Evolutionary conservation across 257 asterid species (phyloP).

Genomic region (Parsonsia alboflavescens): DNA sequence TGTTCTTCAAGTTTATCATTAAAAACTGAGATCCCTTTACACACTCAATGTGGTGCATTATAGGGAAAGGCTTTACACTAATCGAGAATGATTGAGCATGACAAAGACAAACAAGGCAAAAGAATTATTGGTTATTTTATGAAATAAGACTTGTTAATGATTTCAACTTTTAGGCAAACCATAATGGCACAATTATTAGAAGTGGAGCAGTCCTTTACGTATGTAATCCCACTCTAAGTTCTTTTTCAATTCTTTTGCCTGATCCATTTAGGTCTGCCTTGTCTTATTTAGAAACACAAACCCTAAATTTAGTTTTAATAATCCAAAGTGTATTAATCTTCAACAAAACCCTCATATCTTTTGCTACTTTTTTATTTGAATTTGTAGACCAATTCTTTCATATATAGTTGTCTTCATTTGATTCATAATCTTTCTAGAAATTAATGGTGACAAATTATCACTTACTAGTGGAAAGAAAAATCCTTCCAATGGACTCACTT

Average conservation of each 20-base stretch:
- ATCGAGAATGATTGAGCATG: background rate
- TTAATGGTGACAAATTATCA: slow-evolving; percentile 10
- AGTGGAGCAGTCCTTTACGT: slow-evolving; percentile 33
- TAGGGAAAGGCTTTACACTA: background rate
- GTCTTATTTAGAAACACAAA: slow-evolving; percentile 36
- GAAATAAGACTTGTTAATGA: slow-evolving; percentile 3
- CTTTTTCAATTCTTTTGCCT: slow-evolving; percentile 32
- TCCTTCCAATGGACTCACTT: slow-evolving; percentile 19
- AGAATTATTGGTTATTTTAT: background rate
- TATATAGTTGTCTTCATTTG: slow-evolving; percentile 18
- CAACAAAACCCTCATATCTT: slow-evolving; percentile 10
- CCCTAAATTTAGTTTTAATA: slow-evolving; percentile 28
- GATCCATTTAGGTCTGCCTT: slow-evolving; percentile 45
- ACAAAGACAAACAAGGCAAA: background rate
- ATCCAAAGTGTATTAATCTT: slow-evolving; percentile 27
- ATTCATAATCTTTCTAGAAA: slow-evolving; percentile 4
- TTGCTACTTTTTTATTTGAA: slow-evolving; percentile 10
- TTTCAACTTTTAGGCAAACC: slow-evolving; percentile 49
- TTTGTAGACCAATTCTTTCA: slow-evolving; percentile 17
- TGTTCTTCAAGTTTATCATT: background rate
- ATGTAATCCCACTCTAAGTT: slow-evolving; percentile 46
- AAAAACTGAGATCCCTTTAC: background rate
- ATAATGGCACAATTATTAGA: slow-evolving; percentile 84
- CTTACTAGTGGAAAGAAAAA: slow-evolving; percentile 33
- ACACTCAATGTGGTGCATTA: background rate